A percentile compares a stretch with the other conserved stretches of the same genome.
Conservation (phyloP, 495 filamentous ascomycete species). For the Penicillium pancosmium region DNA sequence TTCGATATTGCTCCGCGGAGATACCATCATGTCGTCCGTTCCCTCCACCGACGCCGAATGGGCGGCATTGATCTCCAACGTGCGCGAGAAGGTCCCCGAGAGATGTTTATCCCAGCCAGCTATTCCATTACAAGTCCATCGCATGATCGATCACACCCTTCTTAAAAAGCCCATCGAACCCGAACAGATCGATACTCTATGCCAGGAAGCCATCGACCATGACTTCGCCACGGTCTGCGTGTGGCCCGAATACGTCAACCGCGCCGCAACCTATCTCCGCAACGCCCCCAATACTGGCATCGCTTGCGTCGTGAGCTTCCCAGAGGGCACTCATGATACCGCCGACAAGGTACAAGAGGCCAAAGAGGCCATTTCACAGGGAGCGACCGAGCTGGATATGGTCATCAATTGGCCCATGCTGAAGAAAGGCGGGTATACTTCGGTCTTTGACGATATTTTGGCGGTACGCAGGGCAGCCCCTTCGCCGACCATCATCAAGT, state of each 20-base stretch:
- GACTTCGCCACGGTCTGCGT: slow-evolving; percentile 67
- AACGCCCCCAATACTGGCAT: slow-evolving; percentile 49
- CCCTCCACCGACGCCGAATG: slow-evolving; percentile 41
- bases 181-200: slow-evolving; percentile 61
- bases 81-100: slow-evolving; percentile 30
- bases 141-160: slow-evolving; percentile 69
- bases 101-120: slow-evolving; percentile 28
- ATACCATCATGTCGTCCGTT: slow-evolving; percentile 34
- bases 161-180: slow-evolving; percentile 56
- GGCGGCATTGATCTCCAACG: slow-evolving; percentile 32
- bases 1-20: neutral
- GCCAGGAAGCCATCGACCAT: slow-evolving; percentile 60
- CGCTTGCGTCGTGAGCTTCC: slow-evolving; percentile 70
- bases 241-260: slow-evolving; percentile 54
- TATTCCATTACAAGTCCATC: slow-evolving; percentile 28
- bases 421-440: slow-evolving; percentile 49
- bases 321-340: slow-evolving; percentile 60
- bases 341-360: slow-evolving; percentile 58
- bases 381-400: slow-evolving; percentile 68
- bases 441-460: slow-evolving; percentile 60
- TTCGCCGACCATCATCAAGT: slow-evolving; percentile 55
- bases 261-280: slow-evolving; percentile 54
- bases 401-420: slow-evolving; percentile 64
- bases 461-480: slow-evolving; percentile 56
- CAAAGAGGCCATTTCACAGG: slow-evolving; percentile 54